These are phyloP conservation scores for Populus ilicifolia DNA, from an alignment of 345 rosid species.

Conservation along the genomic window DNA sequence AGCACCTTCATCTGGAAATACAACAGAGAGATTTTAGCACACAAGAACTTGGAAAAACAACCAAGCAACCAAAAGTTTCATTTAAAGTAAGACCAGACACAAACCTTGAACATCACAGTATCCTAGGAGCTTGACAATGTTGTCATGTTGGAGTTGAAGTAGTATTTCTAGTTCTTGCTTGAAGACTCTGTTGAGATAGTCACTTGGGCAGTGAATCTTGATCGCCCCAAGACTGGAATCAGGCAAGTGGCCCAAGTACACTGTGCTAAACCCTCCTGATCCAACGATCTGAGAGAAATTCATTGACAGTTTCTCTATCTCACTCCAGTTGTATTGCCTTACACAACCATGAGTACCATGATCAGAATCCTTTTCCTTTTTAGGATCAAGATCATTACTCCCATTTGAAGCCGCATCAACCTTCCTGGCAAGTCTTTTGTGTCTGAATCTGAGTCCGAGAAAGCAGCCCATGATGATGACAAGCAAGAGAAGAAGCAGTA, in stretches of 20 bases:
- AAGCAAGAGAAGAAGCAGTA: constrained; percentile 6
- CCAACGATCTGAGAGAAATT: constrained; percentile 60
- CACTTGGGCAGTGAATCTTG: constrained; percentile 58
- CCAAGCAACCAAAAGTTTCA: background rate
- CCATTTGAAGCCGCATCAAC: background rate
- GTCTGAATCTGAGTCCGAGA: constrained; percentile 23
- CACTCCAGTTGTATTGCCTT: constrained; percentile 49
- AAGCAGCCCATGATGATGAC: constrained; percentile 41
- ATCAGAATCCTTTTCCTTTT: background rate
- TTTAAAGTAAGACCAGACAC: background rate
- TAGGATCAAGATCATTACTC: no score
- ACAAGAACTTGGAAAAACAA: background rate
- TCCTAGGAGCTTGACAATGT: constrained; percentile 74
- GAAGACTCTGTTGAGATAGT: constrained; percentile 57
- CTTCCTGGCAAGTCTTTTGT: background rate
- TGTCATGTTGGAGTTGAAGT: constrained; percentile 56
- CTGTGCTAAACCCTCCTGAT: constrained; percentile 80
- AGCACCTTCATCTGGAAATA: constrained; percentile 58
- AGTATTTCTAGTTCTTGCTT: constrained; percentile 72
- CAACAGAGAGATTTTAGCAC: background rate
- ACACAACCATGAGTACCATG: constrained; percentile 13
- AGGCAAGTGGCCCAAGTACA: constrained; percentile 54
- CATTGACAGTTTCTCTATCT: constrained; percentile 42
- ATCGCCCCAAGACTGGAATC: constrained; percentile 47
- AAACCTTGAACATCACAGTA: constrained; percentile 64